Base-by-base conservation (phyloP, 495 filamentous ascomycete genomes). In the Usnea hakonensis region DNA sequence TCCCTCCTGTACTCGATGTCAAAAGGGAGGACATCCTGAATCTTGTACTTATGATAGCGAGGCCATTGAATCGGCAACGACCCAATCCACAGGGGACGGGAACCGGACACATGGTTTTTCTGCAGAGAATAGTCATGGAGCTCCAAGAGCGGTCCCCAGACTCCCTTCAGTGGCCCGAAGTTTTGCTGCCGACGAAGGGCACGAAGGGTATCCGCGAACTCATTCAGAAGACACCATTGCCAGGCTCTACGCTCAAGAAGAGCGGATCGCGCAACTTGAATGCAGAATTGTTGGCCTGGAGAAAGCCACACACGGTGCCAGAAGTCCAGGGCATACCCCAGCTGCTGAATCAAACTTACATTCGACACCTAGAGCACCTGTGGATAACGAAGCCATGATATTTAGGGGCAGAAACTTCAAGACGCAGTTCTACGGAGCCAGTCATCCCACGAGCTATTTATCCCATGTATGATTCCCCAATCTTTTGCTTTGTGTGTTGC, bases 401-500 rank as follows among this genome's bases (percentile, higher is more conserved):
- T 82, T 82, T 53, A 72, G 79, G 23, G 79, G 79, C 13, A 81
- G 76, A 57, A 73, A 75, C 35, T 74, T 74, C 44, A 78, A 78
- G 58, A 80, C 78, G 0, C 70, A 75, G 33, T 82, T 78, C 65
- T 77, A 76, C 55, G 81, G 81, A 26, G 74, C 79, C 11, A 80
- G 75, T 48, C 75, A 80, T 61, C 70, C 73, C 23, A 74, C 72
- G 1, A 73, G 75, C 19, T 72, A 75, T 7, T 55, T 83, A n/a
- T 72, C 73, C 26, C 77, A 79, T 65, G 79, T 83, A 70, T 68
- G 75, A 32, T 3, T 14, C 33, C 23, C 8, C 37, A 4, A 10
- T 71, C 13, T 50, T 7, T 5, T 21, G 28, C 6, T 54, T 11
- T 19, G 9, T 23, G 9, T 23, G 56, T 23, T 21, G 11, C n/a